Evolutionary conservation across 108 stramenopile genomes (phyloP), one percentile per base, ranked within the genome.

Genomic region (Nitzschia palea): DNA sequence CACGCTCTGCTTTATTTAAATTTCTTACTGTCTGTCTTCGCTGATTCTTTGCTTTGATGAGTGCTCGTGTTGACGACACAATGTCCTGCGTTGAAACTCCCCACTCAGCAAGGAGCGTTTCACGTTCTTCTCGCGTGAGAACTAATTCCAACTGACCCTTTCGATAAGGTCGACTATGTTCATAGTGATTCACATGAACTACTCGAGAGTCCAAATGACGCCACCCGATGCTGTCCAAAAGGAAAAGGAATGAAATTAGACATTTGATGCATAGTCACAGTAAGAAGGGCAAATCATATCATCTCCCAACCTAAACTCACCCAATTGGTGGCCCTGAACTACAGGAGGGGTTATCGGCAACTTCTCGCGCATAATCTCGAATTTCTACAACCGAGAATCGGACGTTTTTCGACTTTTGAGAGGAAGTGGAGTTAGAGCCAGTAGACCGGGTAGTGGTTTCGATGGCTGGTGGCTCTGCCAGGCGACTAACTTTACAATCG

Each of bases 11-110:
- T 65, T 85, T 84, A 36, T 63, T 43, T 8, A 83, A 43, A 52
- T 90, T 90, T n/a, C 58, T 59, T 2, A 87, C 80, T 2, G 89
- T 87, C 12, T 70, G 70, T 23, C 83, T 62, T 20, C 89, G 61
- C 61, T 84, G 80, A 15, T 74, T 70, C 64, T 90, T 90, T 10
- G 60, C 70, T 44, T 80, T 76, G 30, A 76, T 74, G 29, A 74
- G 63, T 3, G 47, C 55, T 1, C 89, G 85, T 12, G 86, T 86
- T 0, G 78, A 59, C 1, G 20, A 31, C 15, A 73, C 86, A 30
- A 90, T 82, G 2, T 83, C 70, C 15, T 44, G n/a, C 20, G 64
- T 74, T 15, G 78, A 44, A 12, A 81, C 72, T 18, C 62, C 63
- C 79, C 82, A 86, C 27, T 90, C 81, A 22, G 76, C 64, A 20